Base-by-base conservation (phyloP, 2,329 filamentous ascomycete species). In the Leptodontidium sp. region DNA sequence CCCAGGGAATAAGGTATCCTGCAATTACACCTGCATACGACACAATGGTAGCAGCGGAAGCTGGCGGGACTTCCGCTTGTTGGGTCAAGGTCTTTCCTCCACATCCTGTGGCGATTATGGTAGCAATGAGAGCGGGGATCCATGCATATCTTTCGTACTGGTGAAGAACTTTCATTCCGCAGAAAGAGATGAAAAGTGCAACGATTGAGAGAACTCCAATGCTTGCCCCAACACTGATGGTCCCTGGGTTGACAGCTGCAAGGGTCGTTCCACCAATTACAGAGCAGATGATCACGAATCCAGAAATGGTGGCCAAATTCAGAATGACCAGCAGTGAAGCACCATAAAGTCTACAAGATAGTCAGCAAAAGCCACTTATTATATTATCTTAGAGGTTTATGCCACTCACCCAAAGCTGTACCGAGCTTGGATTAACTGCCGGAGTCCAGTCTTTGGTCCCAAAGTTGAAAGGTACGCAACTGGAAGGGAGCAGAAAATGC, bases 361-460 rank as follows among this genome's bases (percentile, higher is more conserved):
- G 8, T 55, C 29, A 55, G 52, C 15, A 26, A 12, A 43, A 14
- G 2, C 11, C 8, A 21, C 7, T 1, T 15, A 43, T 26, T 7
- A 43, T 26, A 7, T 24, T 40, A 43, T 26, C 47, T 50, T n/a
- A 2, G 2, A 50, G n/a, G 47, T 38, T 11, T 40, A 2, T 40
- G 38, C 38, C 26, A 47, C 64, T 61, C 4, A 66, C 81, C 87
- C 88, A 75, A 89, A 91, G 50, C 85, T 86, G 77, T 86, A 91
- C 26, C 89, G 82, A 4, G 89, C 88, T 72, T 89, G 87, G 8
- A 91, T 84, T 83, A 91, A 88, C 77, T 90, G 88, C 17, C 88
- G 83, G 83, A 91, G 85, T 52, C 88, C 89, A 11, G 87, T 90
- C 77, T 85, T 86, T 4, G 88, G 86, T 0, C 88, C 88, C 62